These are phyloP conservation scores for Mycena vitilis DNA, from an alignment of 768 basidiomycete species.

Conservation along the genomic window DNA sequence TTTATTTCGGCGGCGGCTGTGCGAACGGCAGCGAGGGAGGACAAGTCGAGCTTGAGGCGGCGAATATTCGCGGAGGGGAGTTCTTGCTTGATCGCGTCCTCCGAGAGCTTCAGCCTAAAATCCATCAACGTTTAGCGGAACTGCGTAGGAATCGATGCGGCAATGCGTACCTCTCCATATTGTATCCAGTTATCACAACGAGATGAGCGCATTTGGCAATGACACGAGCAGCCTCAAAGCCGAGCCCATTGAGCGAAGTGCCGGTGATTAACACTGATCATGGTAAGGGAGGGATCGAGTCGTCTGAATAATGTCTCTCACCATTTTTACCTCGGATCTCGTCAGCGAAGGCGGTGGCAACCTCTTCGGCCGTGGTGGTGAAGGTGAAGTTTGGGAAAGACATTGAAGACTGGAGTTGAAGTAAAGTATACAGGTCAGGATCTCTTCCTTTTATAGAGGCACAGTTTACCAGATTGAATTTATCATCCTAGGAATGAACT, in stretches of 20 bases:
- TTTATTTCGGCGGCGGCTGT: slow-evolving; percentile 10
- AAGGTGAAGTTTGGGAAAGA: too few species aligned
- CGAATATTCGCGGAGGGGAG: slow-evolving; percentile 6
- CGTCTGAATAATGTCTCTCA: background rate
- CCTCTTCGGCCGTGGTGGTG: slow-evolving; percentile 7
- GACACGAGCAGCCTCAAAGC: slow-evolving; percentile 13
- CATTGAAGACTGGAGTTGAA: too few species aligned
- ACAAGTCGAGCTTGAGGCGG: slow-evolving; percentile 14
- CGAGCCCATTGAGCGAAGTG: slow-evolving; percentile 15
- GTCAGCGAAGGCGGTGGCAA: slow-evolving; percentile 8
- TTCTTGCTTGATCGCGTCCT: slow-evolving; percentile 8
- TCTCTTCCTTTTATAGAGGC: too few species aligned
- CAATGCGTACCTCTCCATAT: slow-evolving; percentile 1
- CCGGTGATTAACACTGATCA: slow-evolving; percentile 20
- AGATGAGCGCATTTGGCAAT: slow-evolving; percentile 6
- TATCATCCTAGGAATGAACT: too few species aligned
- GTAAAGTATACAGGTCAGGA: too few species aligned
- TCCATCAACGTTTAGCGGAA: too few species aligned
- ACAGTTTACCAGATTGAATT: too few species aligned
- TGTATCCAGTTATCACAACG: slow-evolving; percentile 24
- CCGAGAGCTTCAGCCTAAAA: slow-evolving; percentile 6
- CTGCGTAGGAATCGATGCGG: background rate
- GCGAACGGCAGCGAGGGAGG: slow-evolving; percentile 12
- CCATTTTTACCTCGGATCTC: slow-evolving; percentile 17
- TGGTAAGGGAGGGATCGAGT: background rate